Conservation (phyloP, 768 basidiomycete genomes). For the Panaeolus papilionaceus region DNA sequence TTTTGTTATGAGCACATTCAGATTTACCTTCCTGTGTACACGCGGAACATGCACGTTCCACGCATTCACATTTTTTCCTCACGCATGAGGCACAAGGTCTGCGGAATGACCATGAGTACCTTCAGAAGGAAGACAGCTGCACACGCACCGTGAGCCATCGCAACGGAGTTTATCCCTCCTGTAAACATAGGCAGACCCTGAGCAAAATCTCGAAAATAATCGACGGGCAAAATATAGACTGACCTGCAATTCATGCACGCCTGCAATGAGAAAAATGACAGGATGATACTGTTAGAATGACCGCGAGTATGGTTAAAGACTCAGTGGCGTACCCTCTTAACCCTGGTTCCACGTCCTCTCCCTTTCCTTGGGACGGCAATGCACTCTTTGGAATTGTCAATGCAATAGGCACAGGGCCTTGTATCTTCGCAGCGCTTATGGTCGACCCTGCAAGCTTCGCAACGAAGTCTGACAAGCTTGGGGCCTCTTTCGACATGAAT, state of each 20-base stretch:
- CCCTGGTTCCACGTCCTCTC: constrained; percentile 63
- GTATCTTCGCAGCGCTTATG: constrained; percentile 66
- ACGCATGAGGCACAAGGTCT: constrained; percentile 59
- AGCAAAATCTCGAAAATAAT: background rate
- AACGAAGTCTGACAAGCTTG: constrained; percentile 64
- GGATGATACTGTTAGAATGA: constrained; percentile 18
- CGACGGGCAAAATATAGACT: constrained; percentile 15
- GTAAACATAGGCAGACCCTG: constrained; percentile 14
- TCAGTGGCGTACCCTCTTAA: constrained; percentile 53
- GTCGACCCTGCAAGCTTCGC: constrained; percentile 60
- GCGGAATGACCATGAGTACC: constrained; percentile 21
- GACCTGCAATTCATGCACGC: constrained; percentile 69
- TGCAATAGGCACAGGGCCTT: constrained; percentile 60
- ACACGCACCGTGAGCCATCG: constrained; percentile 57
- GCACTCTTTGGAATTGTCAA: constrained; percentile 53
- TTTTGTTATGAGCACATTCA: constrained; percentile 48
- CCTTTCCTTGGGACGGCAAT: constrained; percentile 57
- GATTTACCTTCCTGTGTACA: constrained; percentile 52
- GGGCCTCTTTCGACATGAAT: constrained; percentile 61
- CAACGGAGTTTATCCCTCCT: constrained; percentile 71
- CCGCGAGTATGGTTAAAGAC: constrained; percentile 28
- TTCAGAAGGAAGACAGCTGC: constrained; percentile 17
- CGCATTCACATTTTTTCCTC: constrained; percentile 57
- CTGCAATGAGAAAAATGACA: constrained; percentile 37
- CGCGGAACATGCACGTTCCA: constrained; percentile 52